phyloP scores from a whole-genome alignment of 352 stramenopile species.

The Pythium myriotylum region DNA sequence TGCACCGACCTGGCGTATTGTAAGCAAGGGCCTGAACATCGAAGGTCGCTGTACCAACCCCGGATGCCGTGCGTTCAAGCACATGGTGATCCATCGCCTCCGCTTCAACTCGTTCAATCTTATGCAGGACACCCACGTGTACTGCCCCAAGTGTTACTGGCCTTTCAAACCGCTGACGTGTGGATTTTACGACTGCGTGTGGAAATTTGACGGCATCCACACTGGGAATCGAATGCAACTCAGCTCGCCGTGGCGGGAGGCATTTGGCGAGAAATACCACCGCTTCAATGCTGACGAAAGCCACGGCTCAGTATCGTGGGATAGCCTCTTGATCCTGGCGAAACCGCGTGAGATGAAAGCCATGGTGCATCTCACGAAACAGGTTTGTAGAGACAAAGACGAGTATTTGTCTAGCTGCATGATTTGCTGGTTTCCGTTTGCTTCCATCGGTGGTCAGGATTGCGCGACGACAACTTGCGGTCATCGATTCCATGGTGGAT shows the following conservation, averaged over 20 bases:
- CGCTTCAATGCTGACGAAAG: slow-evolving; percentile 1
- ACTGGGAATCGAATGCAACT: not conserved
- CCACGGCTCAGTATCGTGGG: not conserved
- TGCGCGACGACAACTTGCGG: too few relatives aligned
- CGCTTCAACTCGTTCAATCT: too few relatives aligned
- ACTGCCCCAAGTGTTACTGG: not conserved
- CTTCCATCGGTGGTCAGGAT: too few relatives aligned
- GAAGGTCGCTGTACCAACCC: not conserved
- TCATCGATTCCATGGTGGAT: too few relatives aligned
- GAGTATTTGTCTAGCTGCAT: too few relatives aligned
- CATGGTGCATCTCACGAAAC: too few relatives aligned
- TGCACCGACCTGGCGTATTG: slow-evolving; percentile 1
- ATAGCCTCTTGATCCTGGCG: slow-evolving; percentile 5
- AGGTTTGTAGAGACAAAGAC: too few relatives aligned
- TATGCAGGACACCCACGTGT: too few relatives aligned
- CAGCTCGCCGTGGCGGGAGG: slow-evolving; percentile 1
- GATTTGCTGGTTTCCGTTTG: too few relatives aligned
- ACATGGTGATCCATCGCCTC: too few relatives aligned
- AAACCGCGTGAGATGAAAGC: not conserved
- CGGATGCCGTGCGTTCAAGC: not conserved
- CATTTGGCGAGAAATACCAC: slow-evolving; percentile 1
- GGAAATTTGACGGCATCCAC: slow-evolving; percentile 9
- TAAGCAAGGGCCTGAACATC: not conserved
- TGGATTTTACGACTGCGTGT: slow-evolving; percentile 9
- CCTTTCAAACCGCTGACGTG: not conserved